Evolutionary conservation across 441 rosid genomes (phyloP), one percentile per base, ranked within the genome.

Genomic region (Manihot esculenta): DNA sequence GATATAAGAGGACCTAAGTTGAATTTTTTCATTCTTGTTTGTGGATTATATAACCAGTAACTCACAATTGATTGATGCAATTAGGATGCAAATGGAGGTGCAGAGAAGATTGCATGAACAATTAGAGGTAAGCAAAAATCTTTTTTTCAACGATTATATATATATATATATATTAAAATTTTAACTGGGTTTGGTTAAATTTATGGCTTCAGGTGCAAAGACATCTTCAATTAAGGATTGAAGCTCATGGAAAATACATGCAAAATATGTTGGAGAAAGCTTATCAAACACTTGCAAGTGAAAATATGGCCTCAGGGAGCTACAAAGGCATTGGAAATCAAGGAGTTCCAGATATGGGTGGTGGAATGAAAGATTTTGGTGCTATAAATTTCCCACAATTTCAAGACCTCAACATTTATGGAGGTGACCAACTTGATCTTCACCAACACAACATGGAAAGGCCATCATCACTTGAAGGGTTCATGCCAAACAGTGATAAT

Each of bases 1-100:
- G n/a, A n/a, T n/a, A n/a, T n/a, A n/a, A n/a, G n/a, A 60, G 58
- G 45, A 17, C 72, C 73, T 64, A 54, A 50, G 26, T 54, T 42
- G 18, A 10, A 0, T 64, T 2, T 53, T 53, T 56, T 13, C 21
- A 44, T 72, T 68, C 59, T 69, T 77, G 45, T 62, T 62, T 26
- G 66, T 58, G 71, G 30, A 78, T 66, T 75, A 74, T 75, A 66
- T 64, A 66, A 21, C 62, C 68, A 78, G 76, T 66, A 81, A 80
- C 86, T 88, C 80, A 83, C 78, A 76, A 74, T 73, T 83, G 80
- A 76, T 79, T 85, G 81, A 80, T 85, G 80, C 78, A 27, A 84
- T 77, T 81, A 92, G 99, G 88, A 95, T 93, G 97, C 99, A 95
- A 87, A 93, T 93, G 96, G 98, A 93, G 88, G 99, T 95, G 77